These are phyloP conservation scores for Boletus sp. DNA, from an alignment of 1,284 basidiomycete species.

Conservation along the genomic window DNA sequence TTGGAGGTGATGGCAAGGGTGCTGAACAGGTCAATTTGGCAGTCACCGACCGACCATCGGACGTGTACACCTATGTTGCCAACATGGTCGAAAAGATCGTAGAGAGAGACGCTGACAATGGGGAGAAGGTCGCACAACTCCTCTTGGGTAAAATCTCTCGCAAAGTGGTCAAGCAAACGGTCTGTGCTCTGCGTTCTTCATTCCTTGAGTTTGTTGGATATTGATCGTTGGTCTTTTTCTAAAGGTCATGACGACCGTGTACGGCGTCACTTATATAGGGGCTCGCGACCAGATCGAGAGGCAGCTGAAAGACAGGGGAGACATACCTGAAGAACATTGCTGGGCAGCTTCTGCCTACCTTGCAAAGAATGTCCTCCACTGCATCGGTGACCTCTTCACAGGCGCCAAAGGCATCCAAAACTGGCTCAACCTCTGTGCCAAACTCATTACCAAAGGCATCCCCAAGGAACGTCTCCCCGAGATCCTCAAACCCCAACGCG, in stretches of 20 bases:
- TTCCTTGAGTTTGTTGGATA: background rate
- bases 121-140: slow-evolving; percentile 58
- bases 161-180: slow-evolving; percentile 99
- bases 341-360: slow-evolving; percentile 84
- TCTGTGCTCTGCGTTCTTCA: slow-evolving; percentile 33
- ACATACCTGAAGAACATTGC: slow-evolving; percentile 70
- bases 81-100: slow-evolving; percentile 69
- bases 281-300: slow-evolving; percentile 94
- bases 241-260: slow-evolving; percentile 98
- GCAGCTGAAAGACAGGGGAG: slow-evolving; percentile 79
- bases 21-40: slow-evolving; percentile 94
- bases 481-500: slow-evolving; percentile 35
- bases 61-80: slow-evolving; percentile 97
- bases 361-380: slow-evolving; percentile 73
- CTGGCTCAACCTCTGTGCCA: slow-evolving; percentile 85
- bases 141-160: slow-evolving; percentile 82
- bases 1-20: slow-evolving; percentile 90
- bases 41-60: slow-evolving; percentile 84
- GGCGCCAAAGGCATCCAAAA: slow-evolving; percentile 91
- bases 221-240: background rate
- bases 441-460: slow-evolving; percentile 87
- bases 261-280: slow-evolving; percentile 95
- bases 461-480: slow-evolving; percentile 71
- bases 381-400: slow-evolving; percentile 91
- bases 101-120: slow-evolving; percentile 32